A percentile compares a stretch with the other conserved stretches of the same genome.
Evolutionary conservation across 129 eudicot genomes (phyloP).

Genomic region (Flaveria bidentis): DNA sequence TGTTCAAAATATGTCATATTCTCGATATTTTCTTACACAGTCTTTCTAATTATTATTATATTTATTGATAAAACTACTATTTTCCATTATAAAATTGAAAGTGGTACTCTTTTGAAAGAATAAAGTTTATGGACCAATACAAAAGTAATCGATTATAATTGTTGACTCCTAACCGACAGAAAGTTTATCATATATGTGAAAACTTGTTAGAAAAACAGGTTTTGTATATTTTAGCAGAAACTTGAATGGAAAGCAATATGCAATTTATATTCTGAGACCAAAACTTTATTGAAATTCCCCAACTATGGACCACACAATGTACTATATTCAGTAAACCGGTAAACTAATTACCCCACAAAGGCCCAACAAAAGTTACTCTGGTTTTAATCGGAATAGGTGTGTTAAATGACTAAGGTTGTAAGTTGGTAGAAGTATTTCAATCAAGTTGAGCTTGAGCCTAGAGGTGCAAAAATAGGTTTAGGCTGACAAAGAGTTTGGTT

Average conservation of each 20-base stretch:
- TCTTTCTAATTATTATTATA: background rate
- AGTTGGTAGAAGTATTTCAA: too few relatives aligned
- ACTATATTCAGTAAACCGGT: background rate
- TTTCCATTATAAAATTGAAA: background rate
- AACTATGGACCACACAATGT: background rate
- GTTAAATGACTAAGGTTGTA: too few relatives aligned
- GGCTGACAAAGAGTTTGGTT: too few relatives aligned
- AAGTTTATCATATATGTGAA: background rate
- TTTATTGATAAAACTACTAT: background rate
- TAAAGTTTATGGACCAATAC: background rate
- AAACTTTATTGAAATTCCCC: background rate
- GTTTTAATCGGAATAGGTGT: too few relatives aligned
- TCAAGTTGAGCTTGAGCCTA: too few relatives aligned
- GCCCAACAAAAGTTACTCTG: too few relatives aligned
- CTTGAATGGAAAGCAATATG: background rate
- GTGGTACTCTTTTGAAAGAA: background rate
- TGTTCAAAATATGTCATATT: constrained; percentile 8
- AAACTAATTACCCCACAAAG: background rate
- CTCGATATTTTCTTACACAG: background rate
- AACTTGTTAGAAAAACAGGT: background rate
- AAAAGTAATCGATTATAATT: background rate
- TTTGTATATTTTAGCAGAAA: background rate
- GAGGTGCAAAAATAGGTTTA: too few relatives aligned
- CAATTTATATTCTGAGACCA: background rate
- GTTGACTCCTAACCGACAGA: constrained; percentile 5